phyloP scores from a whole-genome alignment of 75 land plant species.

The Picea sitchensis region DNA sequence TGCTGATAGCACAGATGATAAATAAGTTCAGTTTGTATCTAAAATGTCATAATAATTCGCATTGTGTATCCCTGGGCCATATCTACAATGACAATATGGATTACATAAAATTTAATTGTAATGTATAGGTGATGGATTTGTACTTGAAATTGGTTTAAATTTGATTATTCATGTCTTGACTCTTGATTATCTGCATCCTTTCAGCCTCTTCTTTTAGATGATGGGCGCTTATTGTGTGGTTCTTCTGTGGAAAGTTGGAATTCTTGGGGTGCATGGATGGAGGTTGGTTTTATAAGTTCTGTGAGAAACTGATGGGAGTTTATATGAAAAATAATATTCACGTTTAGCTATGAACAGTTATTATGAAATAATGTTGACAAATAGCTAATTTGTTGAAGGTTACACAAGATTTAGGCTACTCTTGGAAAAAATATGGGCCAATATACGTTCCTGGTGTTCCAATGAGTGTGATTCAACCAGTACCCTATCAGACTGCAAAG shows the following conservation, averaged over 20 bases:
- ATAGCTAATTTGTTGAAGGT: conserved; percentile 31
- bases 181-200: conserved; percentile 3
- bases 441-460: conserved; percentile 53
- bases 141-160: no score
- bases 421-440: conserved; percentile 93
- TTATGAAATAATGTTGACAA: conserved; percentile 2
- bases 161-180: background rate
- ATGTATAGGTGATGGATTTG: no score
- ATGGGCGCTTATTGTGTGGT: conserved; percentile 87
- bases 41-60: background rate
- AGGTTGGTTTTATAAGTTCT: conserved; percentile 40
- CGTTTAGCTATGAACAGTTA: background rate
- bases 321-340: background rate
- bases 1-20: conserved; percentile 9
- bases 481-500: conserved; percentile 66
- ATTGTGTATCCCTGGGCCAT: background rate
- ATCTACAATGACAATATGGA: no score
- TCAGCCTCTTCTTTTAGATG: conserved; percentile 82
- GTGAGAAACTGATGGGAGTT: background rate
- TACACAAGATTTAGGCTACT: conserved; percentile 68
- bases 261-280: conserved; percentile 98
- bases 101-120: no score
- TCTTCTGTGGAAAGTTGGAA: conserved; percentile 99
- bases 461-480: conserved; percentile 91
- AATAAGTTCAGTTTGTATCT: background rate